A percentile compares a stretch with the other conserved stretches of the same genome.
Conservation (phyloP, 139 green algal species). For the Chlorella sp. region DNA sequence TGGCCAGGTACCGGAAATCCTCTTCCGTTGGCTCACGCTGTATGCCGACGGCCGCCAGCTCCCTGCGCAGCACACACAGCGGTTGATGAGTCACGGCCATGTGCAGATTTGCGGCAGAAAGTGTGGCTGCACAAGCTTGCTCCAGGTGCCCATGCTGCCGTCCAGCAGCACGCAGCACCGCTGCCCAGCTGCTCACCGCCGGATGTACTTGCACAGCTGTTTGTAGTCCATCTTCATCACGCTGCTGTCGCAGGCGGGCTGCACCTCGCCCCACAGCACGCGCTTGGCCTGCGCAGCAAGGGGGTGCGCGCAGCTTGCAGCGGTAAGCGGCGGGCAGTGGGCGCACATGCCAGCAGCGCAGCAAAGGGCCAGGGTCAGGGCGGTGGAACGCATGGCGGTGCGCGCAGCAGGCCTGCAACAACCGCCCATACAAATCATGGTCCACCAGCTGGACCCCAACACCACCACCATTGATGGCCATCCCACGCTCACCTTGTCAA, state of each 20-base stretch:
- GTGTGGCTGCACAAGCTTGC: too few relatives aligned
- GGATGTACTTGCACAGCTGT: conserved; percentile 28
- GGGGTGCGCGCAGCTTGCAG: neutral
- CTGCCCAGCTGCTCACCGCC: neutral
- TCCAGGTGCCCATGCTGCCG: too few relatives aligned
- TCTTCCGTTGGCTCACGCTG: neutral
- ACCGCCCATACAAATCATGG: too few relatives aligned
- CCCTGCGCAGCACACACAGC: neutral
- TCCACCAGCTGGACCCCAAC: too few relatives aligned
- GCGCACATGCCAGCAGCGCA: too few relatives aligned
- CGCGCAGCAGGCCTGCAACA: too few relatives aligned
- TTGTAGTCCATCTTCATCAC: conserved; percentile 20
- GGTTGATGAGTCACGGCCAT: too few relatives aligned
- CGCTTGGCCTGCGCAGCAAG: conserved; percentile 1
- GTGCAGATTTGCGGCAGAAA: too few relatives aligned
- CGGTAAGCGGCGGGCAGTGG: neutral
- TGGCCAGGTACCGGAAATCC: conserved; percentile 21
- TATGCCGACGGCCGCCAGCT: conserved; percentile 3
- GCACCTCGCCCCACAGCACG: conserved; percentile 16
- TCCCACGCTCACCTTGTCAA: conserved; percentile 19
- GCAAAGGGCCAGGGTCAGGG: too few relatives aligned
- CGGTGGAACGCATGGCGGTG: too few relatives aligned
- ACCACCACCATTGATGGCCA: too few relatives aligned
- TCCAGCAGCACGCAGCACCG: too few relatives aligned
- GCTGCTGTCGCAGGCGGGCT: neutral